phyloP scores from a whole-genome alignment of 345 rosid species.

The Bruguiera gymnorhiza region DNA sequence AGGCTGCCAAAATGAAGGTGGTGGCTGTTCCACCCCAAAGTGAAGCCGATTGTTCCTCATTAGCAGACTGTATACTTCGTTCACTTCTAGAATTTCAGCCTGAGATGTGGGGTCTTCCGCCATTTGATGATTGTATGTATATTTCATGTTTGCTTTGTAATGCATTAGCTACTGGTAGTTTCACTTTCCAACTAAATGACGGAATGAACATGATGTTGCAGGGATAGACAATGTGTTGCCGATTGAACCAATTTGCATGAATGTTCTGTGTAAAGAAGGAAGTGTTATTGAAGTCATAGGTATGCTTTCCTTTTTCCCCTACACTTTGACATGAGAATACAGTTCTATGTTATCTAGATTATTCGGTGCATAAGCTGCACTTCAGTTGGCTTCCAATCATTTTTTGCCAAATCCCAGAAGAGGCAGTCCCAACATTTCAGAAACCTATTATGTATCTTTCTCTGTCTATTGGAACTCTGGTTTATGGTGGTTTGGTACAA shows the following conservation, averaged over 20 bases:
- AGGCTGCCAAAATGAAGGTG: slow-evolving; percentile 43
- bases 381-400: no score
- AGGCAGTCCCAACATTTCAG: no score
- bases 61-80: slow-evolving; percentile 35
- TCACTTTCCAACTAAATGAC: not conserved
- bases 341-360: not conserved
- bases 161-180: not conserved
- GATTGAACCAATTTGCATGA: slow-evolving; percentile 27
- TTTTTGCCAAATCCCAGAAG: no score
- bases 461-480: not conserved
- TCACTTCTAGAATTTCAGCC: slow-evolving; percentile 44
- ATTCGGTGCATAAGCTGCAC: no score
- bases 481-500: not conserved
- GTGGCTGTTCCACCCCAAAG: slow-evolving; percentile 40
- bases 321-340: not conserved
- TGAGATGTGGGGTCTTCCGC: slow-evolving; percentile 43
- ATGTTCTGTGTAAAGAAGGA: slow-evolving; percentile 21
- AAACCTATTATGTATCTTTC: no score
- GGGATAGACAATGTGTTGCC: slow-evolving; percentile 34
- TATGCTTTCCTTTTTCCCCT: slow-evolving; percentile 3
- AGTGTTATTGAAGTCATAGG: slow-evolving; percentile 24
- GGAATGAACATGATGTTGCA: slow-evolving; percentile 7
- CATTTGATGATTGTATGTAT: slow-evolving; percentile 38
- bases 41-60: slow-evolving; percentile 37
- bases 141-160: not conserved